These are phyloP conservation scores for Agroathelia rolfsii DNA, from an alignment of 1,284 basidiomycete genomes.

Conservation along the genomic window DNA sequence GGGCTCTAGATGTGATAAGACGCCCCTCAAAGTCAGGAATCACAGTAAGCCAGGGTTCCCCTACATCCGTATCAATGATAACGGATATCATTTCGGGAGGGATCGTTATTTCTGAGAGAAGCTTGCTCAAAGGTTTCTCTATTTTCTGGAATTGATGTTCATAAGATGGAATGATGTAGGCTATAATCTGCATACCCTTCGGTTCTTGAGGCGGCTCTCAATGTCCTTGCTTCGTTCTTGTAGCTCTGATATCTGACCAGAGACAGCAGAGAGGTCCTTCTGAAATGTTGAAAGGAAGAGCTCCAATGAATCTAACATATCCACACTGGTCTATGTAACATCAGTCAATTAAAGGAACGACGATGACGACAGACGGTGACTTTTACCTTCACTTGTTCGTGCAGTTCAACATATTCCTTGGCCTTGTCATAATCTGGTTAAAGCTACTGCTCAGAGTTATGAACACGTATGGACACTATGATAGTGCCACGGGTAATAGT, in stretches of 20 bases:
- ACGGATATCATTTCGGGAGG: constrained; percentile 72
- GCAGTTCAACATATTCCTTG: constrained; percentile 72
- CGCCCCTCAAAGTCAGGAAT: constrained; percentile 75
- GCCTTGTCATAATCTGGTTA: constrained; percentile 44
- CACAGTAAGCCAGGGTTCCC: constrained; percentile 75
- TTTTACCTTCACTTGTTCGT: constrained; percentile 66
- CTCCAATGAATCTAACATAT: constrained; percentile 77
- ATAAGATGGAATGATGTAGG: constrained; percentile 3
- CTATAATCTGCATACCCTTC: constrained; percentile 49
- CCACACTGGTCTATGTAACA: constrained; percentile 53
- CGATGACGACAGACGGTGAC: constrained; percentile 1
- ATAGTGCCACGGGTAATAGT: too few relatives aligned
- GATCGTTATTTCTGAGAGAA: constrained; percentile 75
- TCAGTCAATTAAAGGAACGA: constrained; percentile 2
- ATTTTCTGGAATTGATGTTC: constrained; percentile 51
- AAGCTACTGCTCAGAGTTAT: too few relatives aligned
- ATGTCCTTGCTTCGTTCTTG: constrained; percentile 87
- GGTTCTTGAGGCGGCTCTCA: constrained; percentile 74
- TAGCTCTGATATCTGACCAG: constrained; percentile 90
- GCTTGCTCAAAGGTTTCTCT: constrained; percentile 75
- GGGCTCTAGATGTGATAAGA: constrained; percentile 57
- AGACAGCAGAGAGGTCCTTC: constrained; percentile 85
- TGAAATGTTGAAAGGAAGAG: constrained; percentile 92
- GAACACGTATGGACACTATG: too few relatives aligned
- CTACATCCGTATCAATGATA: constrained; percentile 78